A percentile compares a stretch with the other conserved stretches of the same genome.
phyloP scores from a whole-genome alignment of 768 basidiomycete genomes.

The Leccinum rimulosum region DNA sequence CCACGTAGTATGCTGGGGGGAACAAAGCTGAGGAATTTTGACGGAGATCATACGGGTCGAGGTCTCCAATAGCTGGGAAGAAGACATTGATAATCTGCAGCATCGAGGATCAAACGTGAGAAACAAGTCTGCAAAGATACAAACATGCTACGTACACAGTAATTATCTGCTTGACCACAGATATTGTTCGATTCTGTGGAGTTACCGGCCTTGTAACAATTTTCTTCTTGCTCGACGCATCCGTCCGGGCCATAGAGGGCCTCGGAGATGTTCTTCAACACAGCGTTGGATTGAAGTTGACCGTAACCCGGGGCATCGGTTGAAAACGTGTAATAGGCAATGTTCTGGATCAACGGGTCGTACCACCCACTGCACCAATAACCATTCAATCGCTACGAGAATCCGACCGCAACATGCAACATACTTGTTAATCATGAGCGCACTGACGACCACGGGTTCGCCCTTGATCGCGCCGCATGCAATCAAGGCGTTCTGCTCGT shows the following conservation, averaged over 20 bases:
- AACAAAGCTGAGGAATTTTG: slow-evolving; percentile 50
- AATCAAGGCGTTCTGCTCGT: slow-evolving; percentile 58
- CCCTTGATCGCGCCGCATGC: slow-evolving; percentile 42
- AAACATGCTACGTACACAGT: slow-evolving; percentile 46
- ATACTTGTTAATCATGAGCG: slow-evolving; percentile 65
- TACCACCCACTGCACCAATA: slow-evolving; percentile 52
- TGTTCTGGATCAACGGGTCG: slow-evolving; percentile 61
- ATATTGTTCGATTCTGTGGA: slow-evolving; percentile 44
- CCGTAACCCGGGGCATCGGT: slow-evolving; percentile 66
- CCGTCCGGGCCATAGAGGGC: slow-evolving; percentile 48
- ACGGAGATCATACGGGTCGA: slow-evolving; percentile 55
- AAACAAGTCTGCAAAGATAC: neutral
- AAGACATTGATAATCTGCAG: slow-evolving; percentile 46
- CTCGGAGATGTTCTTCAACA: slow-evolving; percentile 45
- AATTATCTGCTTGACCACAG: slow-evolving; percentile 49
- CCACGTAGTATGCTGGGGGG: slow-evolving; percentile 55
- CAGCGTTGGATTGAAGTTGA: slow-evolving; percentile 48
- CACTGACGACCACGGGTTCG: slow-evolving; percentile 51
- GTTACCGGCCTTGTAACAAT: slow-evolving; percentile 56
- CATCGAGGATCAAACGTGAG: neutral
- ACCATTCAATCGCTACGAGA: neutral
- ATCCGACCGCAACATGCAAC: neutral
- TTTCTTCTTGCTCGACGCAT: slow-evolving; percentile 52
- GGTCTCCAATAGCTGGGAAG: slow-evolving; percentile 48
- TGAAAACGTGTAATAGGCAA: slow-evolving; percentile 60